Evolutionary conservation across 495 filamentous ascomycete genomes (phyloP).

Genomic region (Penicillium coprophilum): DNA sequence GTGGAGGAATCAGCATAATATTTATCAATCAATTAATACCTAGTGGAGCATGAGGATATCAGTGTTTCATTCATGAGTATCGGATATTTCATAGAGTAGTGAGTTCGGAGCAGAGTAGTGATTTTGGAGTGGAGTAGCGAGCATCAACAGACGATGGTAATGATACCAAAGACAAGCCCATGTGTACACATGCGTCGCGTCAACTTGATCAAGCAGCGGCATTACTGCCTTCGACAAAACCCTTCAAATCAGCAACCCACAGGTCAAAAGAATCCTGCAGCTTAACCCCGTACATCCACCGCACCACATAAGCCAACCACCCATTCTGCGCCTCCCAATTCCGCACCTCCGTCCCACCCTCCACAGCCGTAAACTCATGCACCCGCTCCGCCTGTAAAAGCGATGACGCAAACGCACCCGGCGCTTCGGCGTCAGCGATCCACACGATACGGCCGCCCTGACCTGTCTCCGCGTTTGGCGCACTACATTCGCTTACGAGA

Average conservation of each 20-base stretch:
- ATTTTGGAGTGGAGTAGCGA: not conserved
- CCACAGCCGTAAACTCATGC: slow-evolving; percentile 40
- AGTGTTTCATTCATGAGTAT: not conserved
- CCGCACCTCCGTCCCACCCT: slow-evolving; percentile 36
- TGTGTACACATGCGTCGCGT: not conserved
- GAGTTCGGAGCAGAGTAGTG: not conserved
- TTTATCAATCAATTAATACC: not conserved
- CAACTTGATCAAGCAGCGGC: not conserved
- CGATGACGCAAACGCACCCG: slow-evolving; percentile 28
- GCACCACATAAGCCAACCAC: slow-evolving; percentile 39
- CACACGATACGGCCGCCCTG: slow-evolving; percentile 40
- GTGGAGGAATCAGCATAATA: slow-evolving; percentile 1
- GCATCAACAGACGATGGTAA: not conserved
- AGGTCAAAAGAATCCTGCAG: slow-evolving; percentile 38
- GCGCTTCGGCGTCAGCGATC: slow-evolving; percentile 27
- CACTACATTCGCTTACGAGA: slow-evolving; percentile 30
- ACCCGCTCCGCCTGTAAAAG: slow-evolving; percentile 41
- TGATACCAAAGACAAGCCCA: not conserved
- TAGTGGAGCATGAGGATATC: not conserved
- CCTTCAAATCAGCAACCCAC: slow-evolving; percentile 44
- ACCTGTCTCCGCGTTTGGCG: slow-evolving; percentile 25
- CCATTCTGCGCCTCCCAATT: slow-evolving; percentile 49
- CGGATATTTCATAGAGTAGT: not conserved
- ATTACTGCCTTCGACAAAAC: slow-evolving; percentile 26
- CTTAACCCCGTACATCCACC: slow-evolving; percentile 37